Conservation (phyloP, 2,329 filamentous ascomycete genomes). For the Pseudopyrenochaeta lycopersici region DNA sequence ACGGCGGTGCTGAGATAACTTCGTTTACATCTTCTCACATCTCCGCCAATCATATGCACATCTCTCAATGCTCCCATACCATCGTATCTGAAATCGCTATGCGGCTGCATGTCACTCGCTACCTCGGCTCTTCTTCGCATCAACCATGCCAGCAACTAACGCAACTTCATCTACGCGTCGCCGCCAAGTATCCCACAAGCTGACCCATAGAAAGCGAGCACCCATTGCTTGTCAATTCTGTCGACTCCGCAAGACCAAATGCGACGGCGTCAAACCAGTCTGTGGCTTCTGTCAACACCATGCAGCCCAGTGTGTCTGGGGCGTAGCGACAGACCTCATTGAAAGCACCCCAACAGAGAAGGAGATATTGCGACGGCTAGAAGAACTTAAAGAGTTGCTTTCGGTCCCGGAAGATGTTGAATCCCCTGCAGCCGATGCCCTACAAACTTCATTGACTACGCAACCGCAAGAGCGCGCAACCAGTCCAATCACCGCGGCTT, state of each 20-base stretch:
- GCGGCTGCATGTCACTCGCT: neutral
- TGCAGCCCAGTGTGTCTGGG: constrained; percentile 6
- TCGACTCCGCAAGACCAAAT: constrained; percentile 7
- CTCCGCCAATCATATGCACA: neutral
- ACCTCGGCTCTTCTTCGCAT: neutral
- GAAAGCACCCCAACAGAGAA: constrained; percentile 4
- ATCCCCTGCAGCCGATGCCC: too few relatives aligned
- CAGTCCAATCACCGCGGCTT: neutral
- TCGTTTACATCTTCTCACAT: too few relatives aligned
- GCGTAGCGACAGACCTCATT: neutral
- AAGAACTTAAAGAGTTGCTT: constrained; percentile 7
- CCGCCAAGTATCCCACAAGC: neutral
- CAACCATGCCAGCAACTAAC: neutral
- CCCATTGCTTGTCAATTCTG: constrained; percentile 10
- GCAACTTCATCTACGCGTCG: neutral
- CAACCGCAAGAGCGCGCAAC: neutral
- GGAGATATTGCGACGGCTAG: constrained; percentile 5
- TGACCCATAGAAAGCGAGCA: constrained; percentile 5
- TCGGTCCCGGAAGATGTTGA: neutral
- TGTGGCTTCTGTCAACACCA: constrained; percentile 10
- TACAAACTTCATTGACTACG: neutral
- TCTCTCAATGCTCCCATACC: neutral
- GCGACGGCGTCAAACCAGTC: constrained; percentile 5
- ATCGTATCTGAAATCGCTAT: neutral
- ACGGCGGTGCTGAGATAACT: too few relatives aligned